Evolutionary conservation across 2,329 filamentous ascomycete genomes (phyloP).

Genomic region (Fusarium protoensiforme): DNA sequence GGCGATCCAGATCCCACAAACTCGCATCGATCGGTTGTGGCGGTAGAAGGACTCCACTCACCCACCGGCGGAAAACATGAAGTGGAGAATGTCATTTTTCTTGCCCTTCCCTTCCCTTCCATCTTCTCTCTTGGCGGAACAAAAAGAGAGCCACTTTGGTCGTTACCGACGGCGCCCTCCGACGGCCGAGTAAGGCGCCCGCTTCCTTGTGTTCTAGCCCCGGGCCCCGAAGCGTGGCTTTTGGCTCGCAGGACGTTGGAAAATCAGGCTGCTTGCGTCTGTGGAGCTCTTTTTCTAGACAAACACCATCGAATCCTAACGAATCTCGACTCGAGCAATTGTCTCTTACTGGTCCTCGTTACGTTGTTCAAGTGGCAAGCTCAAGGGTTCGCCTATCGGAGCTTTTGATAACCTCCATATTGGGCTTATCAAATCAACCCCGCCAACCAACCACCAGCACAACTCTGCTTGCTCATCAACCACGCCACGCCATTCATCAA

Average conservation of each 20-base stretch:
- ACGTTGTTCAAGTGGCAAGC: not conserved
- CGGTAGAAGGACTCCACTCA: conserved; percentile 17
- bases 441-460: conserved; percentile 7
- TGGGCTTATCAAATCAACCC: conserved; percentile 4
- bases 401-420: not conserved
- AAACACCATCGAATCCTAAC: not conserved
- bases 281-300: not conserved
- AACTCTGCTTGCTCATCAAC: not conserved
- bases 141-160: conserved; percentile 8
- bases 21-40: conserved; percentile 36
- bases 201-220: conserved; percentile 19
- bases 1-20: conserved; percentile 13
- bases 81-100: not conserved
- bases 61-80: not conserved
- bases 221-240: not conserved
- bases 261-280: not conserved
- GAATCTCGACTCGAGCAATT: not conserved
- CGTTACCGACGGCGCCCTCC: conserved; percentile 38
- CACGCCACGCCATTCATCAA: conserved; percentile 1
- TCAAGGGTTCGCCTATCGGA: not conserved
- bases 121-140: not conserved
- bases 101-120: not conserved
- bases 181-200: conserved; percentile 22
- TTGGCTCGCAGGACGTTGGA: not conserved
- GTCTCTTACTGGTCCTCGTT: not conserved